Base-by-base conservation (phyloP, 495 filamentous ascomycete genomes). In the Lepidopterella palustris region DNA sequence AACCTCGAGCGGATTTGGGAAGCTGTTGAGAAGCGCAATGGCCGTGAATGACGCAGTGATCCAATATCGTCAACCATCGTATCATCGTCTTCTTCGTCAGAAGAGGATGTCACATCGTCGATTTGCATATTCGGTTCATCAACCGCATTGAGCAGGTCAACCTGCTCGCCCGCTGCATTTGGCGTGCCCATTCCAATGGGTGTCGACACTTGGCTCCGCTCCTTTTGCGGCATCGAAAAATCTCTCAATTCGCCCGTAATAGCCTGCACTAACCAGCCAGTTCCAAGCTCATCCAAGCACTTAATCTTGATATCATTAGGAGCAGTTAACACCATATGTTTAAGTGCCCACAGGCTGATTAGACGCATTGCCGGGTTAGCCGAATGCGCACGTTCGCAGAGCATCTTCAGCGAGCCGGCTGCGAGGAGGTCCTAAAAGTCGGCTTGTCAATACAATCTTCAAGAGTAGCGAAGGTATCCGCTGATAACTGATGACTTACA, bases 331-430 rank as follows among this genome's bases (percentile, higher is more conserved):
- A 93, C 85, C 27, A 96, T 73, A 72, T 96, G 89, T 67, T 97
- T 97, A 48, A 98, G 77, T 20, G 90, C 90, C 93, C 93, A 97
- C 9, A 98, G 72, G 8, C 90, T 88, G 61, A 90, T 88, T 11
- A 93, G 77, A 47, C 87, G 81, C 40, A 97, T 72, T 24, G 82
- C 82, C 5, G 84, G 77, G 66, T 89, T 85, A 55, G 79, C 74
- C 3, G 87, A 90, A 70, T 87, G 88, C 0, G 91, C 90, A 68
- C 96, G 89, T 65, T 88, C 83, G 63, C 90, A 95, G 4, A 97
- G 73, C 4, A 86, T 80, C 52, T 84, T 85, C 42, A 95, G 74
- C 9, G 90, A 81, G n/a, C 90, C 90, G 10, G 79, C 82, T 23
- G 87, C 81, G 13, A 91, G 75, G 28, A 97, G 85, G 15, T 80